Base-by-base conservation (phyloP, 2,329 filamentous ascomycete species). In the Cytospora paraplurivora region DNA sequence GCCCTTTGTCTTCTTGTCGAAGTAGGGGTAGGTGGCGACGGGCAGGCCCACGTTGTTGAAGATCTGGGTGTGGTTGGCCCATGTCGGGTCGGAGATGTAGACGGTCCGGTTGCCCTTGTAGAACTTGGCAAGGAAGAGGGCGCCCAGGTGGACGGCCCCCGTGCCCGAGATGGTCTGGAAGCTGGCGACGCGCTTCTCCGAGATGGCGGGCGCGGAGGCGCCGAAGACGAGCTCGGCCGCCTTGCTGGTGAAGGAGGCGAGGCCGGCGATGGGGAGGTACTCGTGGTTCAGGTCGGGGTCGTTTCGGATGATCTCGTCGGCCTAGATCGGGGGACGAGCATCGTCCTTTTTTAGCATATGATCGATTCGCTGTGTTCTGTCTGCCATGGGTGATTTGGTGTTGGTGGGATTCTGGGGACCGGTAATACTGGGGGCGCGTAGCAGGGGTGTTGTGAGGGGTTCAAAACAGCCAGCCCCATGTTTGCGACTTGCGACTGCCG, bases 11-110 rank as follows among this genome's bases (percentile, higher is more conserved):
- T 90, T 76, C 75, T 92, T 87, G 76, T 88, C 89, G 81, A 97
- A 99, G 84, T 99, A 99, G 56, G 94, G 95, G 81, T 99, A 99
- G 69, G 86, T 86, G 70, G 88, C 88, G 71, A 92, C 86, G 38
- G 86, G 80, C 35, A 98, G 82, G 71, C 85, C 84, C 73, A 97
- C 93, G 75, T 98, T 98, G 78, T 83, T 86, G 82, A 99, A 97
- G 83, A 99, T 97, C 78, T 98, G 95, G 81, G 96, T 89, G 87
- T 99, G 95, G 82, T 99, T 99, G 70, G 91, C 93, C 95, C 95
- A 99, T 67, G 95, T 99, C 59, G 95, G 95, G 77, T 90, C 91
- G 72, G 93, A 97, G 76, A 98, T 83, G 84, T 97, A 97, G 78
- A 96, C 86, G 65, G 88, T 86, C 69, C 86, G 89, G 79, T 84